Base-by-base conservation (phyloP, 352 stramenopile species). In the Blastocystis sp. region DNA sequence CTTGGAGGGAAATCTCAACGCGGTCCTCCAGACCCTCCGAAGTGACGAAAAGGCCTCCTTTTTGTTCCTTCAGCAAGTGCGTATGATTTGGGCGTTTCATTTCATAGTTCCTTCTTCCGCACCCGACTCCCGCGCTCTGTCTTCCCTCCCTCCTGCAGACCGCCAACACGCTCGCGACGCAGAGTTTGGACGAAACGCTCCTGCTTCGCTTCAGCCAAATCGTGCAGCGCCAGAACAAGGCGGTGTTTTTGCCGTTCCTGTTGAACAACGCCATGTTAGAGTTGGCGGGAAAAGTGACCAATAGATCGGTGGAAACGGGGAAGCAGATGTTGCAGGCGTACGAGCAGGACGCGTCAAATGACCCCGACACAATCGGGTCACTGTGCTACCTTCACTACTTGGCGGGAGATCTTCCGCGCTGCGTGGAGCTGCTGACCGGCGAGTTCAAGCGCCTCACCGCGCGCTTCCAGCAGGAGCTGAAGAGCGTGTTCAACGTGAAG, bases 71-170 rank as follows among this genome's bases (percentile, higher is more conserved):
- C 19, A 41, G 45, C 45, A 55, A 16, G 45, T 55, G 0, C 45
- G 45, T 45, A 41, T 41, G 26, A 12, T 35, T 26, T 45, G 0
- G 12, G 10, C 31, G 26, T 50, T 19, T 51, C 3, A 41, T 69
- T 1, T 70, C n/a, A 55, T 69, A 62, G 21, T 85, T 85, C 60
- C 37, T 67, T 21, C 45, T 85, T 50, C 74, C 74, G 2, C 33
- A 13, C 21, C 26, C n/a, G 21, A 9, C 45, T 50, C 74, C 74
- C 26, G 37, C 51, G 1, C 24, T 85, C 12, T 26, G 29, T 0
- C 21, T 85, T 16, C 39, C 39, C 19, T 29, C 24, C 3, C 24
- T 69, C 6, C 9, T 69, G 37, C 41, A 37, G 45, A 19, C 45
- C 45, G 9, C 45, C 16, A 6, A 55, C 45, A n/a, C n/a, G n/a